These are phyloP conservation scores for Luvunga scandens DNA, from an alignment of 345 rosid species.

Conservation along the genomic window DNA sequence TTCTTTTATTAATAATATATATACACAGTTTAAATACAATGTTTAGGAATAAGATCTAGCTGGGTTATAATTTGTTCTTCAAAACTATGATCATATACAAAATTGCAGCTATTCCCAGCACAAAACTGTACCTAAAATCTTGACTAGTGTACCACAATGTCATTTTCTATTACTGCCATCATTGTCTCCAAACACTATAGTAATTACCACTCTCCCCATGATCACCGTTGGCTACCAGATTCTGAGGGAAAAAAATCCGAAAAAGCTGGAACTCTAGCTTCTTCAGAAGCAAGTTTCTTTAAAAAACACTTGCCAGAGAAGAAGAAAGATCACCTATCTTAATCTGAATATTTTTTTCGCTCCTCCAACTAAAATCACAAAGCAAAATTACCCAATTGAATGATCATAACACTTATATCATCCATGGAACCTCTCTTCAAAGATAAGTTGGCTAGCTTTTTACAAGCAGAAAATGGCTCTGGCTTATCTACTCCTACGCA, in stretches of 20 bases:
- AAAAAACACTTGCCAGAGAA: constrained; percentile 13
- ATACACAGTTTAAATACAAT: background rate
- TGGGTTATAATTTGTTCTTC: background rate
- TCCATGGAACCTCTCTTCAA: constrained; percentile 60
- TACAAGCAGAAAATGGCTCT: constrained; percentile 49
- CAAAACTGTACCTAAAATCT: background rate
- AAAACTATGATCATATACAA: background rate
- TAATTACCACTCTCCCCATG: background rate
- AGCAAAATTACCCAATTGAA: constrained; percentile 41
- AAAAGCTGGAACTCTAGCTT: background rate
- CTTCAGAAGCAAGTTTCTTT: constrained; percentile 11
- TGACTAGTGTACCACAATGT: background rate
- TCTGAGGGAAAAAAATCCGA: background rate
- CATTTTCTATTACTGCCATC: background rate
- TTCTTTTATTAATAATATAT: background rate
- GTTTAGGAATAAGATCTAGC: background rate
- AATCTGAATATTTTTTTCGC: background rate
- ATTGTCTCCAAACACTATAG: background rate
- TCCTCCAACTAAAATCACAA: background rate
- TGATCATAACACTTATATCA: constrained; percentile 69
- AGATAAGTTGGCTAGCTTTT: constrained; percentile 65
- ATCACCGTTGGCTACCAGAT: background rate
- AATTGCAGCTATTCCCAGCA: background rate
- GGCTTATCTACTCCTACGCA: constrained; percentile 41
- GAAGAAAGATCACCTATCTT: background rate